Percentiles rank a stretch among this genome's conserved stretches.
These are phyloP conservation scores for Erysimum cheiri DNA, from an alignment of 441 rosid species.

Conservation along the genomic window DNA sequence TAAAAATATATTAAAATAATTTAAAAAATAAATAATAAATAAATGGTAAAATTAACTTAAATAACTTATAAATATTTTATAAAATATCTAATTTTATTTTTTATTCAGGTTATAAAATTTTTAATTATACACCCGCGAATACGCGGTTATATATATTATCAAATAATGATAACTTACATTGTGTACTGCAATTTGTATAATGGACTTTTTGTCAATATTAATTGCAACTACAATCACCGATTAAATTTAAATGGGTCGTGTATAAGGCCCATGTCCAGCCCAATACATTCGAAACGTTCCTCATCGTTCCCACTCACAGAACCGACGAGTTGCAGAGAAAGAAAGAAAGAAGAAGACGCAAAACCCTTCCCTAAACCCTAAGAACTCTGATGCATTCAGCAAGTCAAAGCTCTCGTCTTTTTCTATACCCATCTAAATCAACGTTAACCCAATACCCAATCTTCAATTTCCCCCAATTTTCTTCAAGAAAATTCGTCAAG, in stretches of 20 bases:
- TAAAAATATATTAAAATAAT: too few relatives aligned
- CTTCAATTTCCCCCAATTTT: constrained; percentile 13
- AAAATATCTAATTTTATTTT: too few relatives aligned
- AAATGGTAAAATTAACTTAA: too few relatives aligned
- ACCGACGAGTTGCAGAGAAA: not conserved
- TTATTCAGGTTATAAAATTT: too few relatives aligned
- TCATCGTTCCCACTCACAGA: not conserved
- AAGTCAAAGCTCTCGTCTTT: constrained; percentile 32
- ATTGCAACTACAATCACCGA: too few relatives aligned
- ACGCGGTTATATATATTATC: too few relatives aligned
- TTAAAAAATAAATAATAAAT: too few relatives aligned
- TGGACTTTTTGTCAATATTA: too few relatives aligned
- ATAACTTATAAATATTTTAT: too few relatives aligned
- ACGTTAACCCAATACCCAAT: not conserved
- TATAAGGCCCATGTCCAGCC: not conserved
- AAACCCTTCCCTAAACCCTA: constrained; percentile 28
- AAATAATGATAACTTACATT: too few relatives aligned
- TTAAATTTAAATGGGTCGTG: not conserved
- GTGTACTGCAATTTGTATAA: too few relatives aligned
- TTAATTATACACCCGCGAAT: too few relatives aligned
- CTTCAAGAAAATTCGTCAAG: not conserved
- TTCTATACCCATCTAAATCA: constrained; percentile 30
- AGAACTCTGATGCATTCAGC: constrained; percentile 35
- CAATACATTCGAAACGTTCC: not conserved
- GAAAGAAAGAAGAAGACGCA: not conserved